Evolutionary conservation across 768 basidiomycete species (phyloP), one percentile per base, ranked within the genome.

Genomic region (Pisolithus marmoratus): DNA sequence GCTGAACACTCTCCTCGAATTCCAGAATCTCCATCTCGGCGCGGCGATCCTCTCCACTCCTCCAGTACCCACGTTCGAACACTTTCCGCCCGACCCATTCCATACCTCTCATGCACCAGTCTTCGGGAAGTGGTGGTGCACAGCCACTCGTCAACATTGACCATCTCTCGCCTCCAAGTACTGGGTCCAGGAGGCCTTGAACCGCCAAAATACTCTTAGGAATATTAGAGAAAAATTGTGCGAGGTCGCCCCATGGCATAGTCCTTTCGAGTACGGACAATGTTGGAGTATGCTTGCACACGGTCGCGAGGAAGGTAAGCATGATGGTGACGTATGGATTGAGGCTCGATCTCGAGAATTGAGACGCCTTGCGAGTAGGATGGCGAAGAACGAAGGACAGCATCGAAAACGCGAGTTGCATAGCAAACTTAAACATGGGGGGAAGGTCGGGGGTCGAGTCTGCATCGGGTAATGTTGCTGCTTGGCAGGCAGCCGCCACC

Each of bases 41-140:
- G 38, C 72, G 70, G 44, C 78, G 75, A 51, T 84, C 84, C 48
- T 85, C 86, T 29, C 79, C 80, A n/a, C 74, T 74, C 63, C 87
- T 90, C 96, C 96, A 99, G 66, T 86, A 98, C 0, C 94, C 95
- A 38, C 90, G 82, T 66, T 95, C 93, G 64, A 87, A 98, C 15
- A 97, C 84, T 54, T 83, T 82, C 53, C 91, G 77, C 6, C 90
- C 87, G 4, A 91, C 86, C 96, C 96, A 99, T 59, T 94, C 94
- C 85, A 94, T 91, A 1, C 96, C 96, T 29, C 96, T 80, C 58
- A 97, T 65, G 60, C 88, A 90, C 93, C 94, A 97, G 61, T 98
- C 96, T 68, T 99, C 96, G 0, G 89, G 79, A 2, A 98, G 72
- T 0, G 90, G 84, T 0, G 84, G 84, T 20, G 79, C 70, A 54